Conservation (phyloP, 192 early-diverging fungal species). For the Dimargaris xerosporica region DNA sequence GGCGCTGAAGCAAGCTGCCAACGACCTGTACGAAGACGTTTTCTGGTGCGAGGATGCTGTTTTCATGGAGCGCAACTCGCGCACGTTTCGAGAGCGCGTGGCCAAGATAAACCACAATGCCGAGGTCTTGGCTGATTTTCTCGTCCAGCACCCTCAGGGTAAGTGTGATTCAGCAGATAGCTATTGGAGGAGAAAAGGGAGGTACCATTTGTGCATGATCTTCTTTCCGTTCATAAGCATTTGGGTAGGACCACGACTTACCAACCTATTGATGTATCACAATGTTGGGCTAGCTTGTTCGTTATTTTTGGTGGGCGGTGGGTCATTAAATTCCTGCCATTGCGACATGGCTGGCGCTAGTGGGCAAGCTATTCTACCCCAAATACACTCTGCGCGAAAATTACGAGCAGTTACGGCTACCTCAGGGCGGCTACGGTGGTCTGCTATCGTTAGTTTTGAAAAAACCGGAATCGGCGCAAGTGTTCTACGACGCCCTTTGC, state of each 20-base stretch:
- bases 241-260: no score
- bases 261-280: no score
- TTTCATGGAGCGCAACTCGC: constrained; percentile 89
- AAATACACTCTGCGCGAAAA: constrained; percentile 53
- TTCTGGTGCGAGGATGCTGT: constrained; percentile 89
- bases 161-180: no score
- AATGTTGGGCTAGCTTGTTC: no score
- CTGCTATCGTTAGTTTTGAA: constrained; percentile 70
- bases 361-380: constrained; percentile 67
- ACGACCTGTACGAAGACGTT: constrained; percentile 56
- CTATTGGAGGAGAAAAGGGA: no score
- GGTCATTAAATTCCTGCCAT: no score
- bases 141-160: constrained; percentile 44
- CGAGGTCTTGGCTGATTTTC: constrained; percentile 55
- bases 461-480: constrained; percentile 29
- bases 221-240: no score
- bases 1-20: constrained; percentile 36
- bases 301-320: no score
- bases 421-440: constrained; percentile 67
- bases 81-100: constrained; percentile 65
- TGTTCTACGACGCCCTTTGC: constrained; percentile 67
- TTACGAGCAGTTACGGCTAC: constrained; percentile 48
- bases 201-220: no score
- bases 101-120: constrained; percentile 62
- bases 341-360: no score